Conservation (phyloP, 495 filamentous ascomycete species). For the Rusavskia elegans region DNA sequence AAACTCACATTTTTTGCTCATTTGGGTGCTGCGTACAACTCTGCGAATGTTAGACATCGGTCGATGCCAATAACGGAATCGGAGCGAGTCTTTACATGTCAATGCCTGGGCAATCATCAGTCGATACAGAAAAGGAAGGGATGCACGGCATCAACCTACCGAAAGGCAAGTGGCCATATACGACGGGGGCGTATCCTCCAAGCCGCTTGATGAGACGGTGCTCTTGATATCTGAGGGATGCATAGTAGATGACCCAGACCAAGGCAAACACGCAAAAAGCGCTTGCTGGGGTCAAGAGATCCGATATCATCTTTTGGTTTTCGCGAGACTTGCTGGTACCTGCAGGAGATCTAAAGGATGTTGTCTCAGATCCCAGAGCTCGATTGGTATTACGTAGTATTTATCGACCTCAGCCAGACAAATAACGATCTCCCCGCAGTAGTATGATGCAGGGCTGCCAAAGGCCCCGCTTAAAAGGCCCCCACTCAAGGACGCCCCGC, state of each 20-base stretch:
- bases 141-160: background rate
- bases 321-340: too few relatives aligned
- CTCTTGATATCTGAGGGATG: constrained; percentile 20
- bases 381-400: too few relatives aligned
- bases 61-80: background rate
- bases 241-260: constrained; percentile 11
- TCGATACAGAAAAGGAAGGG: background rate
- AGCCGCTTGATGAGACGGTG: constrained; percentile 20
- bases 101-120: background rate
- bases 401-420: too few relatives aligned
- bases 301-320: background rate
- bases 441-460: too few relatives aligned
- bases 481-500: too few relatives aligned
- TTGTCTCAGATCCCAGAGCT: too few relatives aligned
- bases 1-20: background rate
- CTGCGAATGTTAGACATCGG: background rate
- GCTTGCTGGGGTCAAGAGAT: background rate
- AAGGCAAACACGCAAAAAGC: background rate
- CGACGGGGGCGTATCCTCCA: constrained; percentile 8
- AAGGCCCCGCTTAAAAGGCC: too few relatives aligned
- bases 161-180: constrained; percentile 16
- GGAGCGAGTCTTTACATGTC: background rate
- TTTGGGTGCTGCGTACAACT: background rate
- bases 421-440: background rate
- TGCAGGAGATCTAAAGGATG: too few relatives aligned